Base-by-base conservation (phyloP, 345 rosid genomes). In the Rhodomyrtus tomentosa region DNA sequence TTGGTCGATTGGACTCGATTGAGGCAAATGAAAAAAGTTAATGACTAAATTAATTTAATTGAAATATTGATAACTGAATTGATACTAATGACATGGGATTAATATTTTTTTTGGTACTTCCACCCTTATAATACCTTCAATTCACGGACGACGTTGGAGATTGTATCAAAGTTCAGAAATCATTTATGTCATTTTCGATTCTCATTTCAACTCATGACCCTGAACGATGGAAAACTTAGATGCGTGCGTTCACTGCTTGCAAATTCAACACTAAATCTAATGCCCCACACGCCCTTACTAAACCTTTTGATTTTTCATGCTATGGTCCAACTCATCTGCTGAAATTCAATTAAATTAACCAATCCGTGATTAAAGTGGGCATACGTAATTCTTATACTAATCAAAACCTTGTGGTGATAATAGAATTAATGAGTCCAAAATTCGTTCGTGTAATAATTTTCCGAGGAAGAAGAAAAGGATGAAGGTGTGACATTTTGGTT, bases 91-190 rank as follows among this genome's bases (percentile, higher is more conserved):
- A 0, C 1, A 48, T 48, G 10, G 50, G 11, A 9, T 48, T 48
- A 48, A 48, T 48, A 48, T 11, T 1, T 48, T 48, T 48, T 48
- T 48, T 9, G 3, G 11, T 48, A 9, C 11, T 48, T 48, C 3
- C 50, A 48, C 50, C 68, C 68, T 56, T 56, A 12, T 13, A 56
- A n/a, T 12, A 0, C 18, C 0, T 48, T 48, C 50, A 3, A 3
- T 48, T 4, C 5, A 50, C 5, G 5, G 18, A 50, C 16, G 1
- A 40, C 5, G 5, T 13, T 14, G 5, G 1, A 15, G 4, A 50
- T 50, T 50, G 5, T 0, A 1, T 4, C 16, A 50, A 50, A 50
- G 5, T 59, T 59, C 0, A 16, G 0, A 5, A 0, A 32, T 7
- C 2, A 18, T 7, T 32, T 0, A 0, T 62, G 22, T 1, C 0